A percentile compares a stretch with the other conserved stretches of the same genome.
phyloP scores from a whole-genome alignment of 2,329 filamentous ascomycete genomes.

The Calonectria naviculata region DNA sequence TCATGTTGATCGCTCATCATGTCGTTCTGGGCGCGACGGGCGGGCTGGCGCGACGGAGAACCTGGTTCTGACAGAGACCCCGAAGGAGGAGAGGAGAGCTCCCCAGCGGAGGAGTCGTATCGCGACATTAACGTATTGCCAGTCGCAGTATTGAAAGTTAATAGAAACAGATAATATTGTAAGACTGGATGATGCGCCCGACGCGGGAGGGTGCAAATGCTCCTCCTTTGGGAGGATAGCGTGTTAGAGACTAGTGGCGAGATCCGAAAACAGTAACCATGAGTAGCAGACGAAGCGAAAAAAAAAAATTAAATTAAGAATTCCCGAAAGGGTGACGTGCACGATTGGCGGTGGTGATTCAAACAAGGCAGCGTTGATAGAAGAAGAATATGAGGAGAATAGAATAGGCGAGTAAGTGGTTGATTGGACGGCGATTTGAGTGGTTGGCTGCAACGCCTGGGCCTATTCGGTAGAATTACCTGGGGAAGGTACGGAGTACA shows the following conservation, averaged over 20 bases:
- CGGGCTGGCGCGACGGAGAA: conserved; percentile 54
- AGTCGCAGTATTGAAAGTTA: conserved; percentile 41
- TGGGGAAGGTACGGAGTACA: conserved; percentile 24
- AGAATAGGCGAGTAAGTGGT: conserved; percentile 3
- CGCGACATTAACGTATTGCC: conserved; percentile 50
- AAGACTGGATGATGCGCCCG: conserved; percentile 4
- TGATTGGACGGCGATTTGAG: conserved; percentile 15
- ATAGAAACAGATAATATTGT: conserved; percentile 15
- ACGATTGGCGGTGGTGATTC: conserved; percentile 5
- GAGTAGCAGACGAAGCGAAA: background rate
- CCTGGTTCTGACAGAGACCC: conserved; percentile 61
- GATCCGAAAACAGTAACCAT: conserved; percentile 4
- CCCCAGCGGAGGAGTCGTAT: conserved; percentile 59
- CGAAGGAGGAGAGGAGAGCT: conserved; percentile 64
- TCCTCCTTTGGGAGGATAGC: conserved; percentile 18
- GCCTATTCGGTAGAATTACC: conserved; percentile 19
- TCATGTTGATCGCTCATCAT: conserved; percentile 55
- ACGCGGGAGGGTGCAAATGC: conserved; percentile 5
- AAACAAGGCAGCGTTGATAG: background rate
- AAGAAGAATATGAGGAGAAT: background rate
- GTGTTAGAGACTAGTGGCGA: conserved; percentile 5
- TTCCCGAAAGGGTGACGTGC: background rate
- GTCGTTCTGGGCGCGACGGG: conserved; percentile 42
- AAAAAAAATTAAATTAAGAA: background rate
- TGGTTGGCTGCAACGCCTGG: conserved; percentile 20